A percentile compares a stretch with the other conserved stretches of the same genome.
These are phyloP conservation scores for Sphaerulina vaccinii DNA, from an alignment of 2,329 filamentous ascomycete genomes.

Conservation along the genomic window DNA sequence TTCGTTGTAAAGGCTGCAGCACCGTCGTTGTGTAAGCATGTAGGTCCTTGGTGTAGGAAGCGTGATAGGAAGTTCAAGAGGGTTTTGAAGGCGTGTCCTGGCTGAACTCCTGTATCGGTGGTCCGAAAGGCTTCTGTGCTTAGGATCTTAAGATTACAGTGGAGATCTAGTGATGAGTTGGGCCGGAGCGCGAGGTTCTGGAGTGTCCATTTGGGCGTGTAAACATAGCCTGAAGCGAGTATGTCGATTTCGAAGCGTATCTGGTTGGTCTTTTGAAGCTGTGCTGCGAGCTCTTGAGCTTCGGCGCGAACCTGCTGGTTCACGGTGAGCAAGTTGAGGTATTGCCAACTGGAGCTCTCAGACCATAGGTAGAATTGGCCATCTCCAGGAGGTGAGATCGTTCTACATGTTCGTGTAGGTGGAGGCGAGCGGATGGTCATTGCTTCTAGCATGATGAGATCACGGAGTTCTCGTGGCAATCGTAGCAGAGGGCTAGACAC, in stretches of 20 bases:
- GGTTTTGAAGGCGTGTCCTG: constrained; percentile 19
- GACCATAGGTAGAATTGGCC: constrained; percentile 21
- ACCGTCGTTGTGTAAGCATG: constrained; percentile 15
- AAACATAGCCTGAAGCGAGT: constrained; percentile 24
- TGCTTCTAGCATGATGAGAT: constrained; percentile 24
- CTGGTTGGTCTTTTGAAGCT: constrained; percentile 12
- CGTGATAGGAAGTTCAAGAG: constrained; percentile 27
- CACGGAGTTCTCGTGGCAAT: constrained; percentile 29
- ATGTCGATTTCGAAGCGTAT: constrained; percentile 26
- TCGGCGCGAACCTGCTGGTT: constrained; percentile 26
- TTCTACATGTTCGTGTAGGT: constrained; percentile 10
- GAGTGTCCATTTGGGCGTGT: constrained; percentile 28
- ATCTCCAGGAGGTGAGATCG: constrained; percentile 16
- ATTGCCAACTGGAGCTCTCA: constrained; percentile 15
- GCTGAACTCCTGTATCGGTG: constrained; percentile 24
- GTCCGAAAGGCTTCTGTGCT: constrained; percentile 29
- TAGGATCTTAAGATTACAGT: constrained; percentile 26
- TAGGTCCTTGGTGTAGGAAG: constrained; percentile 27
- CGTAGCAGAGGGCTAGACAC: constrained; percentile 16
- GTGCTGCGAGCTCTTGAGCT: constrained; percentile 16
- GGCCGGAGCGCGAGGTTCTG: constrained; percentile 19
- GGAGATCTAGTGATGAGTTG: constrained; percentile 19
- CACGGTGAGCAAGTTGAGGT: constrained; percentile 10
- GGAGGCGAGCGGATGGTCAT: constrained; percentile 9
- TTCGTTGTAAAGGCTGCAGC: constrained; percentile 4